Evolutionary conservation across 2,329 filamentous ascomycete genomes (phyloP).

Genomic region (Scedosporium minutisporum): DNA sequence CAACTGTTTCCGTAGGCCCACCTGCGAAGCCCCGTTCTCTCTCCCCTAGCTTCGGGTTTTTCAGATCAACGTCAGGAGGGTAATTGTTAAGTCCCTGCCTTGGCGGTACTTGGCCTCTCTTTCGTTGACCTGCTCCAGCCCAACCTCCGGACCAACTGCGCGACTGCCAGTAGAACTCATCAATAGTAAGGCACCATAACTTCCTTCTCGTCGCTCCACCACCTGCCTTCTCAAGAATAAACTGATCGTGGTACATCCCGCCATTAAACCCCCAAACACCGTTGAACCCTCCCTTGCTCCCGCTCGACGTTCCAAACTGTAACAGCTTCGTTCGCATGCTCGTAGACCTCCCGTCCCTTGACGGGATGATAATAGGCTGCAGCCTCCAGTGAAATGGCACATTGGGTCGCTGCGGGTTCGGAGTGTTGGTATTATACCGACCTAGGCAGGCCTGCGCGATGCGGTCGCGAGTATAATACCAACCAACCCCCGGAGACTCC

Average conservation of each 20-base stretch:
- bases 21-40: not conserved
- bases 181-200: conserved; percentile 5
- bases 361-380: conserved; percentile 1
- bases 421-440: conserved; percentile 2
- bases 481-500: conserved; percentile 1
- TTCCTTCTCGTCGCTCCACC: not conserved
- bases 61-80: not conserved
- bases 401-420: conserved; percentile 3
- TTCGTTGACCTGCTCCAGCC: not conserved
- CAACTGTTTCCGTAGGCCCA: not conserved
- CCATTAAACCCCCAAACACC: conserved; percentile 1
- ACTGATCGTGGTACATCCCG: conserved; percentile 6
- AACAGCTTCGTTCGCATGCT: conserved; percentile 3
- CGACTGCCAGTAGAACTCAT: conserved; percentile 6
- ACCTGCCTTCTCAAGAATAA: not conserved
- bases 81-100: not conserved
- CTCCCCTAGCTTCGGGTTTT: not conserved
- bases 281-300: not conserved
- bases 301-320: conserved; percentile 2
- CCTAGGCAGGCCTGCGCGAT: conserved; percentile 3
- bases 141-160: conserved; percentile 1
- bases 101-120: not conserved
- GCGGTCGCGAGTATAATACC: conserved; percentile 3
- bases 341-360: not conserved
- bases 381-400: conserved; percentile 3